Conservation (phyloP, 805 yeast genomes). For the Candida mattraensis region DNA sequence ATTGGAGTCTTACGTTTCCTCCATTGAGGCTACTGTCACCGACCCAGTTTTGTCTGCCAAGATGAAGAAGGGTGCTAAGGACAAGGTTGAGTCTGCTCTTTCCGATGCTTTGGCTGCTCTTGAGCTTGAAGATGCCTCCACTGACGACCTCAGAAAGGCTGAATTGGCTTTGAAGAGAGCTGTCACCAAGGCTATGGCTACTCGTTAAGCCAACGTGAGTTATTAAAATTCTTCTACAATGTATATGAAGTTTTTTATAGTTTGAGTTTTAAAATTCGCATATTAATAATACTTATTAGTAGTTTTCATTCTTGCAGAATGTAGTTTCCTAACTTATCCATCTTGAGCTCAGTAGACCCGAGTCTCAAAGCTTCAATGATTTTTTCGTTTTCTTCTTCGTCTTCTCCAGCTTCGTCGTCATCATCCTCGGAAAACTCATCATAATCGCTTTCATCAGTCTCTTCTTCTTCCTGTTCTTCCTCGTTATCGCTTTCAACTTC, state of each 20-base stretch:
- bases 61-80: constrained; percentile 95
- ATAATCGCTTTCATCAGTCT: constrained; percentile 37
- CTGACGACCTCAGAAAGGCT: constrained; percentile 98
- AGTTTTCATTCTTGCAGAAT: constrained; percentile 52
- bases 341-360: constrained; percentile 65
- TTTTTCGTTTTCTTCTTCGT: constrained; percentile 41
- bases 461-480: constrained; percentile 33
- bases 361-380: constrained; percentile 68
- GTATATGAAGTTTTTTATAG: too few relatives aligned
- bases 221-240: too few relatives aligned
- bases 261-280: constrained; percentile 20
- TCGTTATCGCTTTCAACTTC: constrained; percentile 32
- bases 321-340: constrained; percentile 83
- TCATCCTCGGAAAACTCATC: constrained; percentile 36
- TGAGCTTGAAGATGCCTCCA: constrained; percentile 92
- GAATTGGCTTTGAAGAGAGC: constrained; percentile 99
- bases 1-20: constrained; percentile 96
- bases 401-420: constrained; percentile 37
- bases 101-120: constrained; percentile 98
- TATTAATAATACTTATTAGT: constrained; percentile 5
- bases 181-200: constrained; percentile 98
- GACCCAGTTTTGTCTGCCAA: constrained; percentile 98
- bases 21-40: constrained; percentile 93
- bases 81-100: constrained; percentile 95
- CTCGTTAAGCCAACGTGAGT: constrained; percentile 75